phyloP scores from a whole-genome alignment of 2,329 filamentous ascomycete genomes.

The Fonsecaea erecta region DNA sequence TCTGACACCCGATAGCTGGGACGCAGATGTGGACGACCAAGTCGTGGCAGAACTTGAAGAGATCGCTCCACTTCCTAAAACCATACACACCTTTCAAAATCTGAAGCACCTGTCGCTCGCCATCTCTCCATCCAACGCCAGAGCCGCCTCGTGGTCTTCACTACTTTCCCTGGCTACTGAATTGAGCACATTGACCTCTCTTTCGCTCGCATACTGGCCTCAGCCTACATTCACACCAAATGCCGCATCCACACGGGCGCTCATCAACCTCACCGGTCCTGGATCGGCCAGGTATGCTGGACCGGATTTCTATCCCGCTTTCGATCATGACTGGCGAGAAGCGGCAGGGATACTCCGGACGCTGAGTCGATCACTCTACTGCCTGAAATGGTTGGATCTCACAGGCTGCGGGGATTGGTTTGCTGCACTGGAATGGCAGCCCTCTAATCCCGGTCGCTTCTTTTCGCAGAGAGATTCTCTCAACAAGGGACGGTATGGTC shows the following conservation, averaged over 20 bases:
- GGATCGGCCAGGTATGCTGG: constrained; percentile 53
- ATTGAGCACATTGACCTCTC: constrained; percentile 62
- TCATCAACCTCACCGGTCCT: constrained; percentile 20
- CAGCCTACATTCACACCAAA: constrained; percentile 62
- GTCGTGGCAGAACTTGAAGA: not conserved
- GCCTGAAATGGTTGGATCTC: constrained; percentile 65
- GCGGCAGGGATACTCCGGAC: constrained; percentile 61
- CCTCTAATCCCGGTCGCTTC: not conserved
- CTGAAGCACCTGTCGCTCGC: constrained; percentile 64
- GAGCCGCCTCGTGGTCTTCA: constrained; percentile 56
- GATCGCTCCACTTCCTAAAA: constrained; percentile 14
- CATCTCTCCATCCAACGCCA: constrained; percentile 50
- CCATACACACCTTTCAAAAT: constrained; percentile 50
- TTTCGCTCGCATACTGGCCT: constrained; percentile 68
- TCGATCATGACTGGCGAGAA: constrained; percentile 62
- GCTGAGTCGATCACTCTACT: constrained; percentile 61
- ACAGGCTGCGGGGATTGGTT: constrained; percentile 64
- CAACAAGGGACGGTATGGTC: constrained; percentile 37
- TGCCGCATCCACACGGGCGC: constrained; percentile 41
- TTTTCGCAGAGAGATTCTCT: not conserved
- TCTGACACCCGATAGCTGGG: constrained; percentile 47
- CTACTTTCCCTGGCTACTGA: constrained; percentile 59
- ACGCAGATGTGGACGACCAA: constrained; percentile 40
- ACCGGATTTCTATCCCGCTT: constrained; percentile 57
- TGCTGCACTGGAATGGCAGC: constrained; percentile 54